Evolutionary conservation across 208 protist genomes (phyloP), one percentile per base, ranked within the genome.

Genomic region (Naegleria fowleri): DNA sequence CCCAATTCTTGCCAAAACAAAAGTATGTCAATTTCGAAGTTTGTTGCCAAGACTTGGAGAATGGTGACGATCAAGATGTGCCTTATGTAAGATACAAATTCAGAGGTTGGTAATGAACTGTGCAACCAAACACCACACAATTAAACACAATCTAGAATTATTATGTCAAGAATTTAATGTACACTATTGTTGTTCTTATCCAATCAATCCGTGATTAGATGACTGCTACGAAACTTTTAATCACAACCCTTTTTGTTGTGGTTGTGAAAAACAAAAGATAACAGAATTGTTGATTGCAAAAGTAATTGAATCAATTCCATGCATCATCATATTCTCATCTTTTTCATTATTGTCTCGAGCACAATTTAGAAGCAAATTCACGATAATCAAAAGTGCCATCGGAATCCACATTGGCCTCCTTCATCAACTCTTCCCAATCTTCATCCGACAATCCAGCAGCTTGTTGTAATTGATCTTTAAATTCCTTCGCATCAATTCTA

Each of bases 1-100:
- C 75, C 16, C 79, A 91, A 41, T 85, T 96, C 19, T 59, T 79
- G 16, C 5, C n/a, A 52, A 94, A 94, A 39, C 90, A 93, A 85
- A 95, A 94, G 83, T 96, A 94, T 91, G 38, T 96, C 13, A 90
- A 91, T 38, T 92, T 96, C 33, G 95, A 96, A 92, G 91, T 96
- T 19, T 95, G 93, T 92, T 94, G 93, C 84, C 67, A 13, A 5
- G 91, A 94, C 76, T 38, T 91, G 33, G 92, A 96, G 7, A 89
- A 36, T 51, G 94, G 86, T 91, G 93, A 96, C 22, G 94, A 95
- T 89, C 92, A 94, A 6, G 95, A 96, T 41, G 92, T 95, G 5
- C 95, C 95, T 55, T 94, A 76, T 41, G 91, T 96, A 22, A 59
- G 92, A 91, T 95, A 95, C 51, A 91, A 75, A 33, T 95, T 94